Evolutionary conservation across 805 yeast genomes (phyloP).

Genomic region (Ogataea populi-albae): DNA sequence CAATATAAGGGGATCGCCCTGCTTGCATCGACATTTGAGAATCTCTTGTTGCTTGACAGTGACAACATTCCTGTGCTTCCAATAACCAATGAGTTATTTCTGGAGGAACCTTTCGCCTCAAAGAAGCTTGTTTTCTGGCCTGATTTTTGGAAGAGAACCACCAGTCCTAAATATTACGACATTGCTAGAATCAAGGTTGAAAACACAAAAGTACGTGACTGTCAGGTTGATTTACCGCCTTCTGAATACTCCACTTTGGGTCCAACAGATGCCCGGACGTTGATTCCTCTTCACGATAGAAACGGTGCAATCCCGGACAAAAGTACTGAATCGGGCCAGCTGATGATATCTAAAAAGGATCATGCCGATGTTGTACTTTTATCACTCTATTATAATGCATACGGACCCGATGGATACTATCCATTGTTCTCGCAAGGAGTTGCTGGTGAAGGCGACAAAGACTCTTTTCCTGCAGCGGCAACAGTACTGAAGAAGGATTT

Average conservation of each 20-base stretch:
- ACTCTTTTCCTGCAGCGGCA: slow-evolving; percentile 72
- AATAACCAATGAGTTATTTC: slow-evolving; percentile 49
- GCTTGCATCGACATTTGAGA: slow-evolving; percentile 45
- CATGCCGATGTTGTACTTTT: slow-evolving; percentile 54
- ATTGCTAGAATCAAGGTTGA: slow-evolving; percentile 45
- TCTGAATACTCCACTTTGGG: slow-evolving; percentile 17
- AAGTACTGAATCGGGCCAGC: slow-evolving; percentile 64
- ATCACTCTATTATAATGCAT: slow-evolving; percentile 57
- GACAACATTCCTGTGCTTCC: slow-evolving; percentile 50
- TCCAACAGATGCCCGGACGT: slow-evolving; percentile 15
- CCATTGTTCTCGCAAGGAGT: slow-evolving; percentile 56
- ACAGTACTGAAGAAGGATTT: slow-evolving; percentile 44
- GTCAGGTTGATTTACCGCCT: slow-evolving; percentile 24
- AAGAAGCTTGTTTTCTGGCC: slow-evolving; percentile 62
- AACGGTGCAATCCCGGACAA: slow-evolving; percentile 59
- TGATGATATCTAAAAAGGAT: slow-evolving; percentile 52
- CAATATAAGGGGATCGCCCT: slow-evolving; percentile 39
- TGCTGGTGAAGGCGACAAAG: slow-evolving; percentile 82
- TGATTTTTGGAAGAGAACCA: slow-evolving; percentile 64
- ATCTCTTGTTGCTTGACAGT: slow-evolving; percentile 43
- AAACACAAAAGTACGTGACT: slow-evolving; percentile 35
- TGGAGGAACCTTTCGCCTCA: slow-evolving; percentile 40
- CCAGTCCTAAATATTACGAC: slow-evolving; percentile 55
- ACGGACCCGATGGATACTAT: slow-evolving; percentile 59
- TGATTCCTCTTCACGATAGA: slow-evolving; percentile 55